Evolutionary conservation across 164 flowering plant species (phyloP), one percentile per base, ranked within the genome.

Genomic region (Magnolia officinalis): DNA sequence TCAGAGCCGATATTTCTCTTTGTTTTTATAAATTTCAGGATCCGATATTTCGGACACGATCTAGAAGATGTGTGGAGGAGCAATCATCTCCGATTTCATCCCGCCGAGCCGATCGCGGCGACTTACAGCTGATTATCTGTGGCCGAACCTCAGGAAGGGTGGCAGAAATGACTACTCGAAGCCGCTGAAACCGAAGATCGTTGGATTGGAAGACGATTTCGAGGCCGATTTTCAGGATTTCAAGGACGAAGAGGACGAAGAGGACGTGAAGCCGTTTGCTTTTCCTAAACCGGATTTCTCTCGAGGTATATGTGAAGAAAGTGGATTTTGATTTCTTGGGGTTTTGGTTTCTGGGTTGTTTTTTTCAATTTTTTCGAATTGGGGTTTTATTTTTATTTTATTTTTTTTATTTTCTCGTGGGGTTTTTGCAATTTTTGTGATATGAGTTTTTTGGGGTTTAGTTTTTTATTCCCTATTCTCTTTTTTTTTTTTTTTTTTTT

Each of bases 21-120:
- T 37, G 45, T 37, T 37, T 37, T 37, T 37, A 37, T 37, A 37
- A 37, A 37, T 37, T 37, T 37, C 45, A 37, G 45, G 45, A 37
- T 5, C 45, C 18, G 16, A 16, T 55, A 55, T 55, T 55, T 55
- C 61, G 61, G 61, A 55, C 16, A 2, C 9, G 45, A 26, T 18
- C 10, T 24, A 26, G 26, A 79, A 75, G 76, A 95, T 95, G 98
- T 95, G 98, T 85, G 98, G 98, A 24, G 99, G 99, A 74, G 96
- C 96, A 63, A 89, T 95, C 67, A 91, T 95, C 65, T 93, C 98
- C 80, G 96, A 84, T 70, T 87, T 89, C 81, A 87, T 91, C 10
- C 84, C 93, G 72, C 68, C 90, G 71, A 69, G 72, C 31, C 69
- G 84, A 45, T 73, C 90, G 1, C 81, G 87, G 67, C 83, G 87